Percentiles rank a stretch among this genome's conserved stretches.
These are phyloP conservation scores for Pseudofabraea citricarpa DNA, from an alignment of 2,329 filamentous ascomycete genomes.

Conservation along the genomic window DNA sequence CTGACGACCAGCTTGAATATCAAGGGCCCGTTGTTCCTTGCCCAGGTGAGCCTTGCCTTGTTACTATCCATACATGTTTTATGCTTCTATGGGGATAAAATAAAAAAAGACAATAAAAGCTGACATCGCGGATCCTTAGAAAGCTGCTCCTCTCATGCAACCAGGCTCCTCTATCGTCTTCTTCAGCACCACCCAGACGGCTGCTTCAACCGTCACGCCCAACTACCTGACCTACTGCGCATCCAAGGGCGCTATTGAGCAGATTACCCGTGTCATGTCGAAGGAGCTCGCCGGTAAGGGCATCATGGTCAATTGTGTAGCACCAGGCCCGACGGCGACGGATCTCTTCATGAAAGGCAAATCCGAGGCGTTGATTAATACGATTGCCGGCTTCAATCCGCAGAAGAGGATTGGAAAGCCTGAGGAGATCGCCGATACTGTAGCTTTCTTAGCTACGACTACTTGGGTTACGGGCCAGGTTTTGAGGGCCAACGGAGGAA, in stretches of 20 bases:
- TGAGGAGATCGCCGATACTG: slow-evolving; percentile 41
- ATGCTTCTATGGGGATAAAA: too few relatives aligned
- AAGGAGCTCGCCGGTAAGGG: slow-evolving; percentile 44
- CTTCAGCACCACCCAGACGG: slow-evolving; percentile 40
- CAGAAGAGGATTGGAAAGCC: slow-evolving; percentile 39
- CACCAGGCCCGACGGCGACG: slow-evolving; percentile 47
- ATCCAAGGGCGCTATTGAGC: slow-evolving; percentile 50
- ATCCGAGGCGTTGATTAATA: slow-evolving; percentile 34
- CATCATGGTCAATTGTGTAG: slow-evolving; percentile 45
- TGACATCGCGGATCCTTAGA: slow-evolving; percentile 28
- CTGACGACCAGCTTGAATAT: slow-evolving; percentile 46
- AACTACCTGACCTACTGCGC: slow-evolving; percentile 41
- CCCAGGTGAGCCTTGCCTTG: slow-evolving; percentile 28
- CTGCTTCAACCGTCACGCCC: slow-evolving; percentile 32
- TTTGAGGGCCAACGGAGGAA: slow-evolving; percentile 23
- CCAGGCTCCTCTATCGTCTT: slow-evolving; percentile 46
- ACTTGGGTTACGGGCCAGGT: slow-evolving; percentile 22
- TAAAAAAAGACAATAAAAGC: not conserved
- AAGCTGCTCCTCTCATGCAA: slow-evolving; percentile 45
- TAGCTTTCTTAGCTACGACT: slow-evolving; percentile 31
- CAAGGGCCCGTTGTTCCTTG: slow-evolving; percentile 52
- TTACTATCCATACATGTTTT: too few relatives aligned
- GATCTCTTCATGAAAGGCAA: slow-evolving; percentile 42
- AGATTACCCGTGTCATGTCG: slow-evolving; percentile 43
- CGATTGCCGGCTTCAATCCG: slow-evolving; percentile 35